Conservation (phyloP, 768 basidiomycete genomes). For the Vishniacozyma victoriae region DNA sequence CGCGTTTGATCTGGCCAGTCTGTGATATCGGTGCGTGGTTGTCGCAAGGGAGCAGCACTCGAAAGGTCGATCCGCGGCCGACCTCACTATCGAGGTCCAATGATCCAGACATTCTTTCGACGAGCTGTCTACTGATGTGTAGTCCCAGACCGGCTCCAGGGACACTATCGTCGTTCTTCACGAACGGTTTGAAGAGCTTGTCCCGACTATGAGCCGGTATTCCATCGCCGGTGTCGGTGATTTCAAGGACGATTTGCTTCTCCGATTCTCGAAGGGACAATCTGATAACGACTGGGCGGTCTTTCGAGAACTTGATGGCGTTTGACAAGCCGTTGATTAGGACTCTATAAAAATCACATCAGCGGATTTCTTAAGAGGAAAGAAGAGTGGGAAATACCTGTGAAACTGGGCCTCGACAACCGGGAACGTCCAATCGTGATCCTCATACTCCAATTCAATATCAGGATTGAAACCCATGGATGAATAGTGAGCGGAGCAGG, state of each 20-base stretch:
- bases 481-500: neutral
- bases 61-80: slow-evolving; percentile 20
- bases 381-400: slow-evolving; percentile 14
- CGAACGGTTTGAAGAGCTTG: slow-evolving; percentile 32
- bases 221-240: slow-evolving; percentile 26
- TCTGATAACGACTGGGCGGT: slow-evolving; percentile 12
- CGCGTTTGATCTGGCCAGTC: neutral
- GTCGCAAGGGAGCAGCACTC: slow-evolving; percentile 14
- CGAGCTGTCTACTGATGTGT: slow-evolving; percentile 25
- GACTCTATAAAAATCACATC: slow-evolving; percentile 1
- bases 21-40: neutral
- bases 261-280: slow-evolving; percentile 1
- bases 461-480: neutral
- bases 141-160: slow-evolving; percentile 38
- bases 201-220: slow-evolving; percentile 13
- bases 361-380: neutral
- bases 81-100: slow-evolving; percentile 5
- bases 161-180: slow-evolving; percentile 19
- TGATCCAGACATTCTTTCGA: slow-evolving; percentile 25
- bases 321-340: slow-evolving; percentile 34
- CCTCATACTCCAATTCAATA: slow-evolving; percentile 21
- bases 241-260: slow-evolving; percentile 3
- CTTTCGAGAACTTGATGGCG: slow-evolving; percentile 20
- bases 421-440: slow-evolving; percentile 23
- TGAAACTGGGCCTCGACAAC: slow-evolving; percentile 25